These are phyloP conservation scores for Pleurotus djamor DNA, from an alignment of 768 basidiomycete genomes.

Conservation along the genomic window DNA sequence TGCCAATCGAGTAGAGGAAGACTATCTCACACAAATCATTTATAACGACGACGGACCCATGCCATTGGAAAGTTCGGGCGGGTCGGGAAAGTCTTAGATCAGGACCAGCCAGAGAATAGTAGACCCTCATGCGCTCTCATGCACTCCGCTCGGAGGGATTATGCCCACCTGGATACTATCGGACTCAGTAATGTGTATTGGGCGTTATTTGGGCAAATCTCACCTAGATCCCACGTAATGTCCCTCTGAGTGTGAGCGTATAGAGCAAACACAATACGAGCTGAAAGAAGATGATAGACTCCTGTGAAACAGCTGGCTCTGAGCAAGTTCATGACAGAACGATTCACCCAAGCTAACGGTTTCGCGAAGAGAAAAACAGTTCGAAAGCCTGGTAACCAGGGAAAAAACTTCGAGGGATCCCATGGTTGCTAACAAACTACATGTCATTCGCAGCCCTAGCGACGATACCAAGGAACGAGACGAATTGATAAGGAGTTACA, in stretches of 20 bases:
- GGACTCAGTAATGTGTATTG: neutral
- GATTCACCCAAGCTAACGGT: conserved; percentile 1
- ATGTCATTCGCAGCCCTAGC: neutral
- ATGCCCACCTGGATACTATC: conserved; percentile 4
- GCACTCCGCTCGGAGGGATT: conserved; percentile 8
- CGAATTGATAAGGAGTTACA: neutral
- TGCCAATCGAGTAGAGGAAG: conserved; percentile 1
- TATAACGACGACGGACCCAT: conserved; percentile 4
- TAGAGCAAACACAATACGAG: neutral
- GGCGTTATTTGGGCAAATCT: neutral
- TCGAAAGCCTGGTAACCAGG: conserved; percentile 6
- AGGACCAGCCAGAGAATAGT: neutral
- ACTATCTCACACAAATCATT: conserved; percentile 6
- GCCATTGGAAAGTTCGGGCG: conserved; percentile 5
- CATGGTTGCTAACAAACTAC: neutral
- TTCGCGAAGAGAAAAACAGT: neutral
- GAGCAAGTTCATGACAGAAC: neutral
- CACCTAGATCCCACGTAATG: neutral
- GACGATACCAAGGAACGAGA: no score
- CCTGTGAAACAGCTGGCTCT: neutral
- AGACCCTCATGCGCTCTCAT: neutral
- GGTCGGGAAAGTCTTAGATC: conserved; percentile 4
- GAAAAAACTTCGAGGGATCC: neutral
- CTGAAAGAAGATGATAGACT: neutral
- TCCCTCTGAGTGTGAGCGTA: neutral